Evolutionary conservation across 352 stramenopile genomes (phyloP), one percentile per base, ranked within the genome.

Genomic region (Aphanomyces cochlioides): DNA sequence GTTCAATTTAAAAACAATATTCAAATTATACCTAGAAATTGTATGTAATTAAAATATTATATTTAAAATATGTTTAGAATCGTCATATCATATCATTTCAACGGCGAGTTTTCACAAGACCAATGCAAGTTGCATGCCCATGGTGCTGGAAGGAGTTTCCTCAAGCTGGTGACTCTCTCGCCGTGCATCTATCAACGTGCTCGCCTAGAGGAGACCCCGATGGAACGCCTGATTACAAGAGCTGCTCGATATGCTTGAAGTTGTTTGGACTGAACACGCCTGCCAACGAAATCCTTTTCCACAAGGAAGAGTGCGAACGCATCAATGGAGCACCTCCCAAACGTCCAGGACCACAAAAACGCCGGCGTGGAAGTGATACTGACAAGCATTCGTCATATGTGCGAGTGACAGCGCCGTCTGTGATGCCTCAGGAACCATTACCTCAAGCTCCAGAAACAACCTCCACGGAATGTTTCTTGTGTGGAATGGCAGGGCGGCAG

Each of bases 291-390:
- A 83, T 92, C 48, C 70, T 77, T 7, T 91, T 92, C 75, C 86
- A 94, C 69, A 82, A 91, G 47, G 78, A 86, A 67, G 86, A 94
- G 69, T 94, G 86, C 74, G 78, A 79, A 56, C 83, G 83, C 15
- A 75, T 87, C 15, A 90, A 93, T 68, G 72, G 78, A 72, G 37
- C 43, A 7, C 34, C 21, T 64, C 69, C 54, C 71, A 60, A 56
- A 56, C 28, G 54, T 36, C 19, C 34, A 58, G 56, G 56, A 28
- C 12, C 34, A 54, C 43, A 41, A 12, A 43, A 61, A 34, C 8
- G 56, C 34, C 53, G 39, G 19, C 37, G 4, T 45, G 17, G 13
- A 43, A 70, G 47, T 28, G 13, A 37, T 43, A 45, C 47, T n/a
- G 41, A 79, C 78, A 59, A 58, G 73, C 61, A 83, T 84, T 47